Evolutionary conservation across 2,329 filamentous ascomycete genomes (phyloP).

Genomic region (Fonsecaea multimorphosa): DNA sequence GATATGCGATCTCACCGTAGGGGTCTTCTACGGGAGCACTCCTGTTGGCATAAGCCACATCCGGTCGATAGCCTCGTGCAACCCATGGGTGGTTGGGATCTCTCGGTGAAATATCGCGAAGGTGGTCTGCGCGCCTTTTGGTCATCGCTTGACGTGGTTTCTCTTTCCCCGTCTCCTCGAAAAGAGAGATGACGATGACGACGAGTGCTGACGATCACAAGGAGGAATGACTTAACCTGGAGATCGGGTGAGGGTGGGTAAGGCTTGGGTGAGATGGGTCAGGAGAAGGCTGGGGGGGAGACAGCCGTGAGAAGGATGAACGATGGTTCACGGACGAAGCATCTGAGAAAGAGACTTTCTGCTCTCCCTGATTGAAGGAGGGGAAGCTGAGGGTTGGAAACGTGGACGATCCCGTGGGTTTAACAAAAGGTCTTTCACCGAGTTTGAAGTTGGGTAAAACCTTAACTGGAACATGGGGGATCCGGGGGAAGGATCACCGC

Average conservation of each 20-base stretch:
- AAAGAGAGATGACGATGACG: background rate
- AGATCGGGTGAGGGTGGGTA: constrained; percentile 1
- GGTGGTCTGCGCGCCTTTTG: constrained; percentile 17
- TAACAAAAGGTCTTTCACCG: constrained; percentile 12
- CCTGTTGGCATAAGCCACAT: constrained; percentile 22
- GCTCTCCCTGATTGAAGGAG: constrained; percentile 1
- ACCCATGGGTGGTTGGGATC: constrained; percentile 29
- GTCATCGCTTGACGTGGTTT: constrained; percentile 17
- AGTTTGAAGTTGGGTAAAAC: constrained; percentile 12
- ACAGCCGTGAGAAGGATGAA: background rate
- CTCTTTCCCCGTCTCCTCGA: background rate
- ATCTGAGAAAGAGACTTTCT: background rate
- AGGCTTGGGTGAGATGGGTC: constrained; percentile 1
- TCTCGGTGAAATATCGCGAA: constrained; percentile 4
- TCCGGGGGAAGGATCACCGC: constrained; percentile 8
- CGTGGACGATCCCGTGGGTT: constrained; percentile 17
- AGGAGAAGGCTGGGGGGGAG: background rate
- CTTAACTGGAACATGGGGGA: constrained; percentile 15
- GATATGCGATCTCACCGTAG: constrained; percentile 36
- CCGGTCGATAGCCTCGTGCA: constrained; percentile 32
- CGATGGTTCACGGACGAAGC: background rate
- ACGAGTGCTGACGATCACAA: constrained; percentile 1
- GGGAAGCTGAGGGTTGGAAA: constrained; percentile 18
- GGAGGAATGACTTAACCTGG: background rate
- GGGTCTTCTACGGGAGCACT: constrained; percentile 33